Conservation (phyloP, 2,329 filamentous ascomycete species). For the Malbranchea cinnamomea region DNA sequence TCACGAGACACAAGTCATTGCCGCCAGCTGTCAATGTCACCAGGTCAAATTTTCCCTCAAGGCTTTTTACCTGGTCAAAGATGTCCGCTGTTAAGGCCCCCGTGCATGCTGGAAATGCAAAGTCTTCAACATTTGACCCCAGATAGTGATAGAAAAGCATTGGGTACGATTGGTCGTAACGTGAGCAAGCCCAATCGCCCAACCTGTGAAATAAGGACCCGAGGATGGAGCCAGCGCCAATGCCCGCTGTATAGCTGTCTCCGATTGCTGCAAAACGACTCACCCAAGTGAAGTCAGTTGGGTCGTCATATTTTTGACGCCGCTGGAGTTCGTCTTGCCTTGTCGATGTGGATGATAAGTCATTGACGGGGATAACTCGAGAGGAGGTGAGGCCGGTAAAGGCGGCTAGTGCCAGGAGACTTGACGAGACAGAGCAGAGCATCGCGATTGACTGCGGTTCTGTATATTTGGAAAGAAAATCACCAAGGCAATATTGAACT, state of each 20-base stretch:
- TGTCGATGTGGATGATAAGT: too few relatives aligned
- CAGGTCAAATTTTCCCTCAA: conserved; percentile 19
- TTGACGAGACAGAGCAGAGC: too few relatives aligned
- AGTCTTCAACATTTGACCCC: conserved; percentile 13
- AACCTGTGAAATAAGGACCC: conserved; percentile 2
- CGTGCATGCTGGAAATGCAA: conserved; percentile 17
- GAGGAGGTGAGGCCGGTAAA: too few relatives aligned
- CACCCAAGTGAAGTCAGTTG: conserved; percentile 14
- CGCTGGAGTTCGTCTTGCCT: too few relatives aligned
- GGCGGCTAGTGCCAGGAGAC: too few relatives aligned
- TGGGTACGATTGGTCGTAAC: conserved; percentile 18
- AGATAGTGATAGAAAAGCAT: conserved; percentile 14
- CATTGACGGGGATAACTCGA: too few relatives aligned
- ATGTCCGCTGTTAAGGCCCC: conserved; percentile 16
- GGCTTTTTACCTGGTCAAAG: conserved; percentile 14
- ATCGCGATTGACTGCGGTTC: too few relatives aligned
- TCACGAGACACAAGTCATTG: conserved; percentile 24
- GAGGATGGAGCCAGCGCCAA: conserved; percentile 16
- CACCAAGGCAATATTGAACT: too few relatives aligned
- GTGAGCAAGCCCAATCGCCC: conserved; percentile 15
- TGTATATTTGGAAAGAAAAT: too few relatives aligned
- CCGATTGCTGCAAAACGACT: conserved; percentile 22
- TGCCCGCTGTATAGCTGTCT: conserved; percentile 26
- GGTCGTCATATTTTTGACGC: conserved; percentile 1
- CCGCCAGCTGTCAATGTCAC: conserved; percentile 25